These are phyloP conservation scores for Fagopyrum tataricum DNA, from an alignment of 148 eudicot species.

Conservation along the genomic window DNA sequence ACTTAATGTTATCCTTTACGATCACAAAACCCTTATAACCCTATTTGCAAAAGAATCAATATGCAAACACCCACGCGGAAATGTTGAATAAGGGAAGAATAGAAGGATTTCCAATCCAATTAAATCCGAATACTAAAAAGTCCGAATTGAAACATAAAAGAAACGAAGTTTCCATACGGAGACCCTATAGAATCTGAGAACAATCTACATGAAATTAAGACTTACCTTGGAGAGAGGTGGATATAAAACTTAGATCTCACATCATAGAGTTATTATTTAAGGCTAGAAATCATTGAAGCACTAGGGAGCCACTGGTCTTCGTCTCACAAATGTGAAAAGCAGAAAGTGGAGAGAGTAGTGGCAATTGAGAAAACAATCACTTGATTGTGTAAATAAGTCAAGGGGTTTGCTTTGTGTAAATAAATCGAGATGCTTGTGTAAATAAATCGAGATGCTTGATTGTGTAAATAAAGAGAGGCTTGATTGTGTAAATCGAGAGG, in stretches of 20 bases:
- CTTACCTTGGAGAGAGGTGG: not conserved
- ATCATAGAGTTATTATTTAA: not conserved
- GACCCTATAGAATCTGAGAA: not conserved
- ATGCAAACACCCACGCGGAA: not conserved
- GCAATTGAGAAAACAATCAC: not conserved
- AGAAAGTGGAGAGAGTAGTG: not conserved
- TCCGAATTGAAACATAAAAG: not conserved
- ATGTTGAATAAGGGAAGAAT: not conserved
- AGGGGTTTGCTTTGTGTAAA: no score
- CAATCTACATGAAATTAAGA: not conserved
- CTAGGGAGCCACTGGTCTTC: not conserved
- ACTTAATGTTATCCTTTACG: not conserved
- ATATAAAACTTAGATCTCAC: constrained; percentile 3
- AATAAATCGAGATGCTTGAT: no score
- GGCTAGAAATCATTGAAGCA: not conserved
- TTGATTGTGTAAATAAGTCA: no score
- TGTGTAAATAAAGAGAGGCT: no score
- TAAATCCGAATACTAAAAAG: not conserved
- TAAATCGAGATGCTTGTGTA: no score
- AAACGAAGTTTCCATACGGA: not conserved
- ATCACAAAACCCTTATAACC: not conserved
- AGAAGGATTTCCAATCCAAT: not conserved
- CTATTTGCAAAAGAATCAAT: not conserved
- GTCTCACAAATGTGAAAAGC: constrained; percentile 4
- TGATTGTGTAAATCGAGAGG: no score